These are phyloP conservation scores for Bromus sterilis DNA, from an alignment of 176 grass and related monocot genomes.

Conservation along the genomic window DNA sequence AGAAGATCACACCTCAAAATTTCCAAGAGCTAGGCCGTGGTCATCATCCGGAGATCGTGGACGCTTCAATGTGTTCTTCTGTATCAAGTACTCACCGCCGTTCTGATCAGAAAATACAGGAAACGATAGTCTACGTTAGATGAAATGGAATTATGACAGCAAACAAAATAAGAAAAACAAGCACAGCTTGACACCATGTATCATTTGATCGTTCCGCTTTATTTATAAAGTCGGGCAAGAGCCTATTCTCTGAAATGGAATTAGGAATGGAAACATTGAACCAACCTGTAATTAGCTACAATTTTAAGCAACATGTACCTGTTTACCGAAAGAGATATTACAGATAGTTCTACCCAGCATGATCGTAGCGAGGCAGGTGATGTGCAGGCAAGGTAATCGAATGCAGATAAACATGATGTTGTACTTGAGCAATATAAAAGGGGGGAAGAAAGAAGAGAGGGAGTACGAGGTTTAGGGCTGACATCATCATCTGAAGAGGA, in stretches of 20 bases:
- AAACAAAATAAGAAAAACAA: too few species aligned
- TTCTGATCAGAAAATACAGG: slow-evolving; percentile 44
- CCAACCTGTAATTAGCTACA: not conserved
- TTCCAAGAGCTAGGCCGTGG: slow-evolving; percentile 22
- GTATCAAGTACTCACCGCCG: slow-evolving; percentile 79
- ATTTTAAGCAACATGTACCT: not conserved
- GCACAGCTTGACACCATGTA: too few species aligned
- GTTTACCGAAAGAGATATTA: not conserved
- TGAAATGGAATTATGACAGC: not conserved
- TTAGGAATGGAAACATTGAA: not conserved
- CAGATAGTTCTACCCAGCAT: not conserved
- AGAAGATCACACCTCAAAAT: slow-evolving; percentile 59
- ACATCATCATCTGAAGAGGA: slow-evolving; percentile 90
- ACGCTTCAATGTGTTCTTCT: slow-evolving; percentile 76
- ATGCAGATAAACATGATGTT: not conserved
- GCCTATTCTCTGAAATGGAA: not conserved
- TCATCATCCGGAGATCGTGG: slow-evolving; percentile 59
- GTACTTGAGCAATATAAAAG: not conserved
- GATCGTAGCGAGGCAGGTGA: slow-evolving; percentile 3
- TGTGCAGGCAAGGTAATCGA: slow-evolving; percentile 9
- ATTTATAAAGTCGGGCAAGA: too few species aligned
- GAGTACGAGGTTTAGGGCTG: slow-evolving; percentile 43
- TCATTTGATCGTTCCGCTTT: too few species aligned
- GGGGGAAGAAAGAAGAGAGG: not conserved
- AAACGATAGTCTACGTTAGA: slow-evolving; percentile 4